Evolutionary conservation across 2,329 filamentous ascomycete species (phyloP), one percentile per base, ranked within the genome.

Genomic region (Diaporthe velutina): DNA sequence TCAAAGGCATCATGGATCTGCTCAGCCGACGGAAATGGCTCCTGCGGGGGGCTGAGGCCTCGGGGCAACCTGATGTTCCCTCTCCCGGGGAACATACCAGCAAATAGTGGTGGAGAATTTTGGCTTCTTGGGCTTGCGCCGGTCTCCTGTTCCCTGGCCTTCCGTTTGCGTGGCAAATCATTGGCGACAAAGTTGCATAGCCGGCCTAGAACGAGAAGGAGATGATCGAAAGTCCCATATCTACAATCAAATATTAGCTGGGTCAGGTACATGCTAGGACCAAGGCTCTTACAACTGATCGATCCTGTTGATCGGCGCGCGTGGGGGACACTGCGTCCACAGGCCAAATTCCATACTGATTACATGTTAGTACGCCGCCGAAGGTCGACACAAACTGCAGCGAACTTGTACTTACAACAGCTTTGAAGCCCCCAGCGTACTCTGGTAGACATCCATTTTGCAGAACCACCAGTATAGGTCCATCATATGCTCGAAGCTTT

Each of bases 381-480:
- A 52, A 52, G 19, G 52, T 50, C 17, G 3, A 40, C 10, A 19
- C 12, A 25, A 5, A 74, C n/a, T 19, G 64, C 13, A 48, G 45
- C 70, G 28, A 38, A 75, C 61, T 19, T 25, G 7, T 33, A 89
- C 95, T 89, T 86, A 98, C 95, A 98, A 93, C 61, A 97, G 86
- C 76, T 90, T 90, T 55, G 96, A 96, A 12, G 95, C 96, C 78
- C 96, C 97, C 33, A 98, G 86, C 76, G 98, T 91, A 81, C 94
- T 95, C 82, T 98, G 96, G 79, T 96, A 97, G 12, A 94, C 91
- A 82, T 98, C 97, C 87, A 98, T 97, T 83, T 98, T 98, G 79
- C 91, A 93, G 82, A 96, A 98, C 94, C 95, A 98, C 96, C 96
- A 99, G 81, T 94, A 97, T 7, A 98, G 85, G 83, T 98, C 97